Conservation (phyloP, 1,284 basidiomycete genomes). For the Cutaneotrichosporon spelunceum region DNA sequence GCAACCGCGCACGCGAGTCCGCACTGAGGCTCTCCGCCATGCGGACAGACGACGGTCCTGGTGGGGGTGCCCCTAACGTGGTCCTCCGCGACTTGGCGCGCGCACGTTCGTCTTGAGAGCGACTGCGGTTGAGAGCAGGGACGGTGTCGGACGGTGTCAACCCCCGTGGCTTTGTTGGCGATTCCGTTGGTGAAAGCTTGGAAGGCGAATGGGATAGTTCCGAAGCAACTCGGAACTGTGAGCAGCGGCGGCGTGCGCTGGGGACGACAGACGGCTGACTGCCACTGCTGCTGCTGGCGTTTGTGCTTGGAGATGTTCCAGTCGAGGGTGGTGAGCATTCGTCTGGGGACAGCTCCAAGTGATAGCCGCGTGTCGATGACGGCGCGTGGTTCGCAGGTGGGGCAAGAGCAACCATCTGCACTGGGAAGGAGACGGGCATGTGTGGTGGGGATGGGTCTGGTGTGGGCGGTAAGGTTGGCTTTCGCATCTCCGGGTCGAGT, state of each 20-base stretch:
- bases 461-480: conserved; percentile 30
- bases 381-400: conserved; percentile 29
- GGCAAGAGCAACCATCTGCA: conserved; percentile 35
- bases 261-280: not conserved
- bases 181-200: conserved; percentile 1
- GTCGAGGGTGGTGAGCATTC: conserved; percentile 11
- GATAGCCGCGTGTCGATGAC: not conserved
- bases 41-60: conserved; percentile 33
- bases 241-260: not conserved
- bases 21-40: conserved; percentile 40
- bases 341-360: conserved; percentile 1
- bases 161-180: conserved; percentile 15
- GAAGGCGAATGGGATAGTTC: not conserved
- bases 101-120: conserved; percentile 5
- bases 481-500: conserved; percentile 24
- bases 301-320: conserved; percentile 12
- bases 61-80: conserved; percentile 32
- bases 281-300: conserved; percentile 7
- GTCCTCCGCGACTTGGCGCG: conserved; percentile 8
- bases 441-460: conserved; percentile 35
- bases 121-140: conserved; percentile 17
- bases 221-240: not conserved
- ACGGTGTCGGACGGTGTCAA: conserved; percentile 10
- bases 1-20: conserved; percentile 30
- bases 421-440: conserved; percentile 27